A percentile compares a stretch with the other conserved stretches of the same genome.
phyloP scores from a whole-genome alignment of 345 rosid species.

The Hibiscus tridactylites region DNA sequence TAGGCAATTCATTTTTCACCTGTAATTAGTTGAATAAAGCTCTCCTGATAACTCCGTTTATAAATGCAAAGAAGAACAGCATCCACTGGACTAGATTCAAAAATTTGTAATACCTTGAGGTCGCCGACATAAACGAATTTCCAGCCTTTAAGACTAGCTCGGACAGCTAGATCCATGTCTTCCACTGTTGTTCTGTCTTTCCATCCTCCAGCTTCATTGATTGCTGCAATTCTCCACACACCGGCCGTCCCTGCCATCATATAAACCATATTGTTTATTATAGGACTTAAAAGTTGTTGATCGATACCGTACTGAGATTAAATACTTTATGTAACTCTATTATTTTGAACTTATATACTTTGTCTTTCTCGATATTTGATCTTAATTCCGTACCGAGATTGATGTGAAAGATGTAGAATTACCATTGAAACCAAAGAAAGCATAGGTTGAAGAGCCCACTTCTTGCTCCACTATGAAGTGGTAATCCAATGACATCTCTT shows the following conservation, averaged over 20 bases:
- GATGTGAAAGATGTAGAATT: not conserved
- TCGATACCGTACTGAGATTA: no score
- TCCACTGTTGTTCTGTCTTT: conserved; percentile 86
- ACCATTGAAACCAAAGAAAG: conserved; percentile 78
- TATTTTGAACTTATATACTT: no score
- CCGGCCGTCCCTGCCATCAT: conserved; percentile 78
- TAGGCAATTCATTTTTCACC: conserved; percentile 87
- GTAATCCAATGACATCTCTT: conserved; percentile 67
- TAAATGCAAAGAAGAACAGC: no score
- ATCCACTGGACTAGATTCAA: no score
- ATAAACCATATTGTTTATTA: not conserved
- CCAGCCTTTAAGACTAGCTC: conserved; percentile 78
- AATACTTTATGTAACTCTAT: no score
- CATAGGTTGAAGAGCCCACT: conserved; percentile 61
- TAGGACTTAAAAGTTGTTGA: no score
- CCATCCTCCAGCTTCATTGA: conserved; percentile 86
- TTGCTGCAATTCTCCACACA: conserved; percentile 78
- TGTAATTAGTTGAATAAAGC: not conserved
- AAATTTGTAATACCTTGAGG: conserved; percentile 30
- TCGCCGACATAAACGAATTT: conserved; percentile 57
- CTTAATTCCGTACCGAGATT: no score
- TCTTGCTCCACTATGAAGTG: conserved; percentile 55
- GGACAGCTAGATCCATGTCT: conserved; percentile 89
- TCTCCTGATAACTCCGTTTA: no score
- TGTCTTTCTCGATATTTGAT: no score